phyloP scores from a whole-genome alignment of 78 protist species.

The Dictyostelium capitatum region DNA sequence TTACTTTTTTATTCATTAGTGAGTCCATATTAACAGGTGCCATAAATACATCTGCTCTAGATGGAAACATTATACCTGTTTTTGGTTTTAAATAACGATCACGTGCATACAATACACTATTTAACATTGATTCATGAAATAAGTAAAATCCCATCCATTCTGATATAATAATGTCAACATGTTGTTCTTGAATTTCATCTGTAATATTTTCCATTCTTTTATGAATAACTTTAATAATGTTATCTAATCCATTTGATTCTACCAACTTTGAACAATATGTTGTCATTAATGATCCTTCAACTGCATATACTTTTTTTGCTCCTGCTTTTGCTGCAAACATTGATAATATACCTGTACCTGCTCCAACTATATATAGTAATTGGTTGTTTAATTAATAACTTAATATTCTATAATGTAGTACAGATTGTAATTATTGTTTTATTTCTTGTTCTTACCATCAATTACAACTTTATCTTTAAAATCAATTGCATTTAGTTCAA shows the following conservation, averaged over 20 bases:
- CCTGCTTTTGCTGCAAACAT: slow-evolving; percentile 85
- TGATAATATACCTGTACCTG: slow-evolving; percentile 87
- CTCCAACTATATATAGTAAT: slow-evolving; percentile 49
- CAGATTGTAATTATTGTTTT: too few species aligned
- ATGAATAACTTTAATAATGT: slow-evolving; percentile 39
- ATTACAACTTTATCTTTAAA: slow-evolving; percentile 49
- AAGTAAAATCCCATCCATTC: slow-evolving; percentile 96
- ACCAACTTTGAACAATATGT: slow-evolving; percentile 19
- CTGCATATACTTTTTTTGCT: slow-evolving; percentile 78
- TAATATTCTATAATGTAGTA: neutral
- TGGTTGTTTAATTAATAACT: neutral
- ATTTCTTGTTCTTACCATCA: neutral
- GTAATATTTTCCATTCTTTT: slow-evolving; percentile 68
- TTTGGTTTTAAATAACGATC: slow-evolving; percentile 80
- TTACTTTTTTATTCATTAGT: slow-evolving; percentile 36
- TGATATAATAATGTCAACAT: slow-evolving; percentile 91
- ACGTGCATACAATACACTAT: slow-evolving; percentile 87
- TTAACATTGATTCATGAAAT: slow-evolving; percentile 90
- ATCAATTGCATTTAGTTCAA: slow-evolving; percentile 39
- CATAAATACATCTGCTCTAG: slow-evolving; percentile 33
- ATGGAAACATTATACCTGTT: slow-evolving; percentile 81
- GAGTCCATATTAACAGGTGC: slow-evolving; percentile 63
- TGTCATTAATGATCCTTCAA: slow-evolving; percentile 75
- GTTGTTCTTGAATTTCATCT: slow-evolving; percentile 34
- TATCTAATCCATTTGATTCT: neutral